Evolutionary conservation across 2,329 filamentous ascomycete species (phyloP), one percentile per base, ranked within the genome.

Genomic region (Penicillium griseofulvum): DNA sequence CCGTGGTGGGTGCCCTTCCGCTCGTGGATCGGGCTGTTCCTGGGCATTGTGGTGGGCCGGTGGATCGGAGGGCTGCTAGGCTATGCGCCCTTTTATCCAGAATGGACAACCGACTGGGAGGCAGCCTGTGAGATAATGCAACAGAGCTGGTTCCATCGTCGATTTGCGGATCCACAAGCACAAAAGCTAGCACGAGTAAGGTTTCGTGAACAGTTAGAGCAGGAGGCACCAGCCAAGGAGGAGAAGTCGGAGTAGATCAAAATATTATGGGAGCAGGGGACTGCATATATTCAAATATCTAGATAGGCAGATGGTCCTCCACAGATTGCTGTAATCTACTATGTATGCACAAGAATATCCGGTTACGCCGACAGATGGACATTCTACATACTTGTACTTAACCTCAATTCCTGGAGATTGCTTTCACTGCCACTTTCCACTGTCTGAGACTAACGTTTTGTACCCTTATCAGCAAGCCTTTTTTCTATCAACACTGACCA

Each of bases 1-100:
- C 52, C 46, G 11, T 37, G 34, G 19, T 54, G 52, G 52, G 29
- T 50, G 8, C 45, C 52, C 5, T 54, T 49, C 26, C 37, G 52
- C 4, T 38, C 22, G 16, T 36, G 24, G 17, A 11, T 54, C n/a
- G 37, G 38, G 3, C 46, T 44, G 24, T 49, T 38, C 28, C 34
- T 37, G 5, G 29, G 52, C 17, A 39, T 54, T 10, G 46, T 54
- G 17, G 19, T 54, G 8, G 52, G 52, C 11, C 39, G 52, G 14
- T 44, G 41, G 41, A 29, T 44, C 10, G 41, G 41, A 2, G 41
- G 41, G 5, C 26, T 44, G n/a, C 41, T 44, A 10, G 41, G 41
- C 16, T 43, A 43, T 29, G 24, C 22, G 5, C 41, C 41, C 11
- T 44, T 44, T 29, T 29, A 29, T 44, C 41, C 24, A 0, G n/a